Conservation (phyloP, 2,329 filamentous ascomycete species). For the Penicillium sclerotiorum region DNA sequence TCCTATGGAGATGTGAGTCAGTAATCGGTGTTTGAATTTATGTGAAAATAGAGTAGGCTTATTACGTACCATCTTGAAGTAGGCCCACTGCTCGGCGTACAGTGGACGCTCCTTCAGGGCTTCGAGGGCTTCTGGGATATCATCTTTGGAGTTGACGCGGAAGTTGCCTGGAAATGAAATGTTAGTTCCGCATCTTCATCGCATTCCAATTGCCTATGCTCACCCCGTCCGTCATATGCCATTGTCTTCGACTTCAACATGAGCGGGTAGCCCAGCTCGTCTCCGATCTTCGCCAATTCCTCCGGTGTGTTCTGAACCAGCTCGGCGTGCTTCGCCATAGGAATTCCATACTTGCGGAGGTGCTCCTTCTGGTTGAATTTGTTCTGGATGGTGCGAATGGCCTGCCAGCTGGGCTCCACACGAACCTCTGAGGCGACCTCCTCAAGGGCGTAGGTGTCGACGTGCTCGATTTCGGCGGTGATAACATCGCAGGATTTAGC, state of each 20-base stretch:
- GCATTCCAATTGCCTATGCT: no score
- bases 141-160: slow-evolving; percentile 60
- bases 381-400: slow-evolving; percentile 86
- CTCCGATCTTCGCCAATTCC: slow-evolving; percentile 65
- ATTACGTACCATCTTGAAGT: slow-evolving; percentile 66
- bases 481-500: slow-evolving; percentile 76
- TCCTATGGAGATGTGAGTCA: slow-evolving; percentile 51
- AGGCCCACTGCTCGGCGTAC: slow-evolving; percentile 88
- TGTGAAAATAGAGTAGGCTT: not conserved
- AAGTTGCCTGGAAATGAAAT: slow-evolving; percentile 60
- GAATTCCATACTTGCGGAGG: slow-evolving; percentile 67
- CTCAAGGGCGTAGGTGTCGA: slow-evolving; percentile 86
- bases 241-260: slow-evolving; percentile 92
- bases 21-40: not conserved
- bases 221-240: slow-evolving; percentile 86
- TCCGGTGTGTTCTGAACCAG: slow-evolving; percentile 62
- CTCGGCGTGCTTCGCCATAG: slow-evolving; percentile 71
- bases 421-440: slow-evolving; percentile 71
- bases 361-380: slow-evolving; percentile 90
- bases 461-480: slow-evolving; percentile 94
- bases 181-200: slow-evolving; percentile 10
- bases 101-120: slow-evolving; percentile 70
- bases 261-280: slow-evolving; percentile 74
- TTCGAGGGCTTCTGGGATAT: slow-evolving; percentile 67
- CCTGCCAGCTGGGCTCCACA: slow-evolving; percentile 81